phyloP scores from a whole-genome alignment of 495 filamentous ascomycete genomes.

The Entonaema liquescens region DNA sequence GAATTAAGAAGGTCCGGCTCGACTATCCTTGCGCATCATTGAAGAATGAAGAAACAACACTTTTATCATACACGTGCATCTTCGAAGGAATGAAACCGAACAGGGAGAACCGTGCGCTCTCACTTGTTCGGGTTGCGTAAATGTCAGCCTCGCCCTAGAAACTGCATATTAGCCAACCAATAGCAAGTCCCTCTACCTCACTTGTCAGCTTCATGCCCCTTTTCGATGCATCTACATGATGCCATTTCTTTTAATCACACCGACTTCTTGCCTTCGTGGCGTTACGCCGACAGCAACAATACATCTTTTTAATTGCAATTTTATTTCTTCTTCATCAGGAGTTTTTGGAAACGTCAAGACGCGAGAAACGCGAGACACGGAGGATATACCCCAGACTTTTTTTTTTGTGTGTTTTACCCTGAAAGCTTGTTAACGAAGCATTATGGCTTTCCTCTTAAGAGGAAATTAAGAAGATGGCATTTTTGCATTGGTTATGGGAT shows the following conservation, averaged over 20 bases:
- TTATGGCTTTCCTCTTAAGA: constrained; percentile 6
- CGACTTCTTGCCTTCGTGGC: constrained; percentile 9
- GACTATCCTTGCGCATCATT: constrained; percentile 28
- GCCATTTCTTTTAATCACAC: constrained; percentile 13
- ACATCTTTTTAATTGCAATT: constrained; percentile 30
- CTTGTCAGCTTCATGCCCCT: constrained; percentile 1
- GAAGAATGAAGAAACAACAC: constrained; percentile 17
- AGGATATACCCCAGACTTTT: constrained; percentile 42
- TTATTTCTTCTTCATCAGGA: constrained; percentile 14
- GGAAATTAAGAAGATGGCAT: not conserved
- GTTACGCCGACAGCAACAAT: constrained; percentile 26
- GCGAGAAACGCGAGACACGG: constrained; percentile 36
- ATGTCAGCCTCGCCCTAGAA: not conserved
- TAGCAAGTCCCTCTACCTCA: not conserved
- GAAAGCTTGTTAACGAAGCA: constrained; percentile 1
- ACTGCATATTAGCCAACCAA: not conserved
- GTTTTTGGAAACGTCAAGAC: constrained; percentile 36
- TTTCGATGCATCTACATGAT: constrained; percentile 15
- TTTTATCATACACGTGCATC: not conserved
- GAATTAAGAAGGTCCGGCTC: constrained; percentile 29
- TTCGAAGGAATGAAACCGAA: constrained; percentile 19
- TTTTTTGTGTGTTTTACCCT: constrained; percentile 11
- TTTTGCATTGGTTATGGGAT: constrained; percentile 22
- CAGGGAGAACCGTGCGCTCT: constrained; percentile 5
- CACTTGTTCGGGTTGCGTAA: not conserved